A percentile compares a stretch with the other conserved stretches of the same genome.
These are phyloP conservation scores for Colletotrichum tropicale DNA, from an alignment of 2,329 filamentous ascomycete genomes.

Conservation along the genomic window DNA sequence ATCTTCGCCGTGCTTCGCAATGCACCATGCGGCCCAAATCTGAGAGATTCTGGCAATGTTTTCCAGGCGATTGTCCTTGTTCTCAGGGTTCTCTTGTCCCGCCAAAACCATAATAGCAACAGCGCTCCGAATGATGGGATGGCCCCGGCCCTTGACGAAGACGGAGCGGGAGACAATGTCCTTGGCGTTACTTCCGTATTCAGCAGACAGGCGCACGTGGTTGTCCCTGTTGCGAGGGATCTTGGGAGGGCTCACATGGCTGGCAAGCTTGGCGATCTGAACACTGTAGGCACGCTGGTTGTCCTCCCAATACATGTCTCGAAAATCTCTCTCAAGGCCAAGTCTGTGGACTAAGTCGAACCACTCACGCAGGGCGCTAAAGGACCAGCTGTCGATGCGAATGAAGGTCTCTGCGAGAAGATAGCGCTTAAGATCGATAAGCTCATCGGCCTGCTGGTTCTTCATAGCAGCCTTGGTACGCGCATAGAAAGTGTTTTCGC, in stretches of 20 bases:
- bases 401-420: slow-evolving; percentile 4
- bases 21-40: slow-evolving; percentile 12
- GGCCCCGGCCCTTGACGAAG: background rate
- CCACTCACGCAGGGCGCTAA: background rate
- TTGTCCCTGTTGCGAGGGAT: background rate
- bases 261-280: background rate
- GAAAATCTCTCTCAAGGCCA: background rate
- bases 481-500: background rate
- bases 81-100: background rate
- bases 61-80: background rate
- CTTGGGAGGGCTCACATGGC: background rate
- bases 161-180: slow-evolving; percentile 8
- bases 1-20: background rate
- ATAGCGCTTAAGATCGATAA: background rate
- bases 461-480: slow-evolving; percentile 2
- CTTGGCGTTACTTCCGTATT: background rate
- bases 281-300: background rate
- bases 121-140: slow-evolving; percentile 7
- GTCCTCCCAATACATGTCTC: slow-evolving; percentile 1
- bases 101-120: slow-evolving; percentile 13
- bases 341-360: background rate
- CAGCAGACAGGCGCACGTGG: background rate
- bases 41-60: background rate
- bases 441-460: background rate
- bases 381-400: background rate